Evolutionary conservation across 2,329 filamentous ascomycete genomes (phyloP).

Genomic region (Aspergillus sp.): DNA sequence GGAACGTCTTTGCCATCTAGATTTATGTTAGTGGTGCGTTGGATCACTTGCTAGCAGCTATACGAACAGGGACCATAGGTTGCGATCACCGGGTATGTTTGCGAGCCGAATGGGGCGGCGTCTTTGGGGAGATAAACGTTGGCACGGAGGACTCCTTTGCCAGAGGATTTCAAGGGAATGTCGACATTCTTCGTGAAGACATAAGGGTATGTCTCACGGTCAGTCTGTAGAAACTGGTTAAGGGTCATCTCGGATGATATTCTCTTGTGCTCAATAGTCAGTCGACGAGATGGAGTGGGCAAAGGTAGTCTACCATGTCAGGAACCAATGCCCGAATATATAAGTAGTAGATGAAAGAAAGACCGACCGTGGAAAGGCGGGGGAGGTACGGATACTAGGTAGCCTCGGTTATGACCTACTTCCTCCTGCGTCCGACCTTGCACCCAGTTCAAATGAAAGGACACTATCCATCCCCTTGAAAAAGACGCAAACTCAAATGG

Average conservation of each 20-base stretch:
- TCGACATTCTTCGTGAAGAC: background rate
- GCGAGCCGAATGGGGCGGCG: background rate
- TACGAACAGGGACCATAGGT: conserved; percentile 64
- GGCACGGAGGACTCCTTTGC: background rate
- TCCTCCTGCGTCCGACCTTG: too few relatives aligned
- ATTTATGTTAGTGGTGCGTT: background rate
- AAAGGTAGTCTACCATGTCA: background rate
- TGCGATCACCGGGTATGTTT: conserved; percentile 57
- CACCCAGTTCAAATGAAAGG: background rate
- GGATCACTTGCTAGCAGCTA: background rate
- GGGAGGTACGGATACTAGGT: too few relatives aligned
- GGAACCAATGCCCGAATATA: background rate
- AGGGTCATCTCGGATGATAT: background rate
- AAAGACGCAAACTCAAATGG: background rate
- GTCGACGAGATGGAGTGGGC: background rate
- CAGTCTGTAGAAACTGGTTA: background rate
- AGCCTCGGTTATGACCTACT: too few relatives aligned
- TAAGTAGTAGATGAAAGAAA: background rate
- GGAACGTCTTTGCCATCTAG: background rate
- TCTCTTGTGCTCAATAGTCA: background rate
- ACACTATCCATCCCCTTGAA: background rate
- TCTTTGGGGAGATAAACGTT: background rate
- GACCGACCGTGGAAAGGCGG: background rate
- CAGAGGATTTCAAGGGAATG: background rate
- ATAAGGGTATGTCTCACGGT: background rate